These are phyloP conservation scores for Stereum hirsutum DNA, from an alignment of 1,284 basidiomycete genomes.

Conservation along the genomic window DNA sequence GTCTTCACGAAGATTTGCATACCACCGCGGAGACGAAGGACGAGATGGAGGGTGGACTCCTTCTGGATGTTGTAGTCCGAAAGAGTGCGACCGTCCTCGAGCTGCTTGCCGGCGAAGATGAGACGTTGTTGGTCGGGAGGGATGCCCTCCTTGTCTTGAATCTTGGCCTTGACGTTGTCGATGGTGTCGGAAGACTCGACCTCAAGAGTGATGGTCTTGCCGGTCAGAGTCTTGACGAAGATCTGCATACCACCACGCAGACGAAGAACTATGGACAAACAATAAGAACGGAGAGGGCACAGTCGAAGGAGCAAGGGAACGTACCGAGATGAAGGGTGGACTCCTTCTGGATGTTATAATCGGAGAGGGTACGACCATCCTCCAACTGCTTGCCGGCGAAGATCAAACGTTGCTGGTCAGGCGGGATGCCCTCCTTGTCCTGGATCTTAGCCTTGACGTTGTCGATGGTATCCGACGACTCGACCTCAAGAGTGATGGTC, in stretches of 20 bases:
- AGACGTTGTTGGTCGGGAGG: slow-evolving; percentile 95
- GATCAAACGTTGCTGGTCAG: slow-evolving; percentile 96
- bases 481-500: slow-evolving; percentile 91
- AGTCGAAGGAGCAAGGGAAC: neutral
- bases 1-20: slow-evolving; percentile 78
- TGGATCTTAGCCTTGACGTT: slow-evolving; percentile 97
- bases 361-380: slow-evolving; percentile 83
- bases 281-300: neutral
- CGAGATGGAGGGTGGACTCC: slow-evolving; percentile 93
- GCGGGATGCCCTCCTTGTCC: slow-evolving; percentile 92
- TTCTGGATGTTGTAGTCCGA: slow-evolving; percentile 95
- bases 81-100: slow-evolving; percentile 61
- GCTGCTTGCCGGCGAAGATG: slow-evolving; percentile 82
- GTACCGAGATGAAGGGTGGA: slow-evolving; percentile 84
- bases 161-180: slow-evolving; percentile 97
- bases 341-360: slow-evolving; percentile 96
- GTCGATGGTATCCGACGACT: slow-evolving; percentile 95
- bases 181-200: slow-evolving; percentile 92
- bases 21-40: slow-evolving; percentile 93
- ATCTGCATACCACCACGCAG: slow-evolving; percentile 75
- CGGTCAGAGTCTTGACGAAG: slow-evolving; percentile 65
- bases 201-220: slow-evolving; percentile 76
- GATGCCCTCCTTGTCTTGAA: slow-evolving; percentile 94
- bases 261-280: slow-evolving; percentile 55
- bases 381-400: slow-evolving; percentile 98